phyloP scores from a whole-genome alignment of 2,329 filamentous ascomycete genomes.

The Nigrospora osmanthi region DNA sequence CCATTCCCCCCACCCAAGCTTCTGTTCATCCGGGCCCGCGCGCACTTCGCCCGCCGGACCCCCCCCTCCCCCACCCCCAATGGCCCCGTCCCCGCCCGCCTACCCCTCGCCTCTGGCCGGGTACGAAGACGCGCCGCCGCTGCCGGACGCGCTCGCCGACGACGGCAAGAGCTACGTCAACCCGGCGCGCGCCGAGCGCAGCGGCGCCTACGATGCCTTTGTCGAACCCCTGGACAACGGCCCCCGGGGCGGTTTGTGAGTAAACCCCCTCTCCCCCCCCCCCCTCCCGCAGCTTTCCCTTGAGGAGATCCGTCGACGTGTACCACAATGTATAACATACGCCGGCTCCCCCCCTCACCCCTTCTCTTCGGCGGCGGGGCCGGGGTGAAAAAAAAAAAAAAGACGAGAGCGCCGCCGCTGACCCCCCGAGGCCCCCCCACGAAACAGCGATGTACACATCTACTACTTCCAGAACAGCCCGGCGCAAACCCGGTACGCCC shows the following conservation, averaged over 20 bases:
- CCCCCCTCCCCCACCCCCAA: too few relatives aligned
- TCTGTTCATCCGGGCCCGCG: too few relatives aligned
- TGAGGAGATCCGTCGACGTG: too few relatives aligned
- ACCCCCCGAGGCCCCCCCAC: too few relatives aligned
- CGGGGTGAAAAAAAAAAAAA: too few relatives aligned
- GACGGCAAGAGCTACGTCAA: slow-evolving; percentile 78
- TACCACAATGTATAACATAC: too few relatives aligned
- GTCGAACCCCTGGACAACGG: slow-evolving; percentile 59
- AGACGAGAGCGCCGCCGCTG: too few relatives aligned
- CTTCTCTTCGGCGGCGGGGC: too few relatives aligned
- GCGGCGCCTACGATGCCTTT: slow-evolving; percentile 65
- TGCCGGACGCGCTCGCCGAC: slow-evolving; percentile 50
- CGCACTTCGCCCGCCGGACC: too few relatives aligned
- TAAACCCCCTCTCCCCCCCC: slow-evolving; percentile 4
- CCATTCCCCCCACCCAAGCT: too few relatives aligned
- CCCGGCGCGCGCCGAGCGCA: slow-evolving; percentile 46
- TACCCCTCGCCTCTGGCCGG: slow-evolving; percentile 51
- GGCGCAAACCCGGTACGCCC: slow-evolving; percentile 58
- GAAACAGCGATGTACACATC: slow-evolving; percentile 65
- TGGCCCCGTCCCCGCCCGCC: slow-evolving; percentile 8
- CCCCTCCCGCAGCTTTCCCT: neutral
- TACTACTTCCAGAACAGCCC: slow-evolving; percentile 66
- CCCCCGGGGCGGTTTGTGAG: slow-evolving; percentile 62
- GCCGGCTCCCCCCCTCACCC: too few relatives aligned
- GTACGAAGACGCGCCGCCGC: slow-evolving; percentile 46